These are phyloP conservation scores for Cichorium intybus DNA, from an alignment of 140 eudicot genomes.

Conservation along the genomic window DNA sequence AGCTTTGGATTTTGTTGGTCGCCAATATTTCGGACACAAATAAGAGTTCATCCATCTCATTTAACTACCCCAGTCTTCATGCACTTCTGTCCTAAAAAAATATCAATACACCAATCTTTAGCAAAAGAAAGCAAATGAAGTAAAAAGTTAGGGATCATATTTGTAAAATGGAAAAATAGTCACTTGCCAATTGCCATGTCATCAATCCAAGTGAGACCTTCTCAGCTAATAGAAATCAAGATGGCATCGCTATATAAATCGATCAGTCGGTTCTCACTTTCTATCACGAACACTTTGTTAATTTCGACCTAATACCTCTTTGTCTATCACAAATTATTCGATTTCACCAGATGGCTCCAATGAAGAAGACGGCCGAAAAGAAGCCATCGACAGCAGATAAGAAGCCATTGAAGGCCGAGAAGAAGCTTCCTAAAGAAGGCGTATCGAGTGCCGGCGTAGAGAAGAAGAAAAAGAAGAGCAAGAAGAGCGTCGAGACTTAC, in stretches of 20 bases:
- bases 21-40: too few species aligned
- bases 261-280: neutral
- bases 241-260: slow-evolving; percentile 17
- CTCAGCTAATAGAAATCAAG: slow-evolving; percentile 19
- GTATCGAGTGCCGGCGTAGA: slow-evolving; percentile 12
- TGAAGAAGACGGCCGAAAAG: slow-evolving; percentile 35
- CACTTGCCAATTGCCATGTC: slow-evolving; percentile 9
- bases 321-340: neutral
- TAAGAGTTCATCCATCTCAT: too few species aligned
- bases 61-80: too few species aligned
- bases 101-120: too few species aligned
- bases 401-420: slow-evolving; percentile 24
- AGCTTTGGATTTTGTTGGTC: too few species aligned
- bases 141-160: too few species aligned
- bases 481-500: slow-evolving; percentile 40
- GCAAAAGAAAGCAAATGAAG: too few species aligned
- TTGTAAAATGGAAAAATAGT: neutral
- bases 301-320: neutral
- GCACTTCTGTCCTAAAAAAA: too few species aligned
- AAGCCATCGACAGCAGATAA: slow-evolving; percentile 38
- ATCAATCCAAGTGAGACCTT: slow-evolving; percentile 18
- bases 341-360: slow-evolving; percentile 33
- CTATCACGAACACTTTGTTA: neutral
- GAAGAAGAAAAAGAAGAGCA: slow-evolving; percentile 39
- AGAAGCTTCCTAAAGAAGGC: slow-evolving; percentile 24